Evolutionary conservation across 2,329 filamentous ascomycete species (phyloP).

Genomic region (Penicillium sp.): DNA sequence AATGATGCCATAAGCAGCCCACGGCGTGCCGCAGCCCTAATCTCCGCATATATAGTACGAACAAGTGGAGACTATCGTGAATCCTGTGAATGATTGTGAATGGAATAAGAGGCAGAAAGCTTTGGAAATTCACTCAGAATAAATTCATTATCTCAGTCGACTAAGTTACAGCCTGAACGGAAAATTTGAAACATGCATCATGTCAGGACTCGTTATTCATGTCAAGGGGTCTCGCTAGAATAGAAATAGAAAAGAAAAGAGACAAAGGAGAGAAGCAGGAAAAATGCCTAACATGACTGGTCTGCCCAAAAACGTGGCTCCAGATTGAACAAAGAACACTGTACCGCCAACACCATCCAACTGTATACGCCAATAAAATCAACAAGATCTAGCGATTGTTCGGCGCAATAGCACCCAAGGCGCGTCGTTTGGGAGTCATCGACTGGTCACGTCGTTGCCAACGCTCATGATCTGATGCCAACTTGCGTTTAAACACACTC

Average conservation of each 20-base stretch:
- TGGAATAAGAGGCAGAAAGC: too few relatives aligned
- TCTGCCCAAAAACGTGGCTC: constrained; percentile 7
- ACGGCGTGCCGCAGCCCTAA: constrained; percentile 28
- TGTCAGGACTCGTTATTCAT: constrained; percentile 26
- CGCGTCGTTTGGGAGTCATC: constrained; percentile 29
- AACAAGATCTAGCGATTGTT: constrained; percentile 26
- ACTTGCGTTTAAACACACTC: constrained; percentile 77
- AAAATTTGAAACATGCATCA: constrained; percentile 6
- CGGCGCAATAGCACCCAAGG: constrained; percentile 28
- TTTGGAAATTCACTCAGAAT: too few relatives aligned
- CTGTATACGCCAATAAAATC: constrained; percentile 13
- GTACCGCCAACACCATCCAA: constrained; percentile 14
- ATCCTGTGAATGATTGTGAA: neutral
- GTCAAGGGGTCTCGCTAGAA: constrained; percentile 20
- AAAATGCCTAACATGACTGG: neutral
- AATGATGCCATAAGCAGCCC: constrained; percentile 37
- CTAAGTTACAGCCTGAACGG: neutral
- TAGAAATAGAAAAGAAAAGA: constrained; percentile 14
- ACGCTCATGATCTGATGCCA: constrained; percentile 68
- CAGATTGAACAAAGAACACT: constrained; percentile 11
- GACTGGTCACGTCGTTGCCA: constrained; percentile 33
- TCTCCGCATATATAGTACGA: constrained; percentile 11
- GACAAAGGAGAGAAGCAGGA: neutral
- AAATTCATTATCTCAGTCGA: neutral
- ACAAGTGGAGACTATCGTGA: neutral